phyloP scores from a whole-genome alignment of 2,329 filamentous ascomycete genomes.

The Fusarium coicis region DNA sequence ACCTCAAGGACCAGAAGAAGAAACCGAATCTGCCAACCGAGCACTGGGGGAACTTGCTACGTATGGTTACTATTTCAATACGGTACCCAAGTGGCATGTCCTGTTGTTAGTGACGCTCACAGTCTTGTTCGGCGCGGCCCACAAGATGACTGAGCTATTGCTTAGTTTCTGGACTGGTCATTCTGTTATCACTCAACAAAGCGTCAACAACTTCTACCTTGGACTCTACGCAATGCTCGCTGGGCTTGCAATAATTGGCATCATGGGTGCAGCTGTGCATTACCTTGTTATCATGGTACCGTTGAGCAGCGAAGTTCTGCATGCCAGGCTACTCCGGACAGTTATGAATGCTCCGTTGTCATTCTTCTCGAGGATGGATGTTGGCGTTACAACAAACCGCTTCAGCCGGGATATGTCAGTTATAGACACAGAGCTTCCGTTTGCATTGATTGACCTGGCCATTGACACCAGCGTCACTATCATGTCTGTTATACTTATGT shows the following conservation, averaged over 20 bases:
- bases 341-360: constrained; percentile 46
- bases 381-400: constrained; percentile 50
- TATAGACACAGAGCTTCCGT: constrained; percentile 49
- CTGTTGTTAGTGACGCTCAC: background rate
- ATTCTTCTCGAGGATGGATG: constrained; percentile 52
- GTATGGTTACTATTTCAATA: constrained; percentile 14
- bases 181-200: constrained; percentile 3
- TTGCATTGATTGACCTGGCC: constrained; percentile 40
- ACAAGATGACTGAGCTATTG: constrained; percentile 28
- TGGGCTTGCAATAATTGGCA: constrained; percentile 4
- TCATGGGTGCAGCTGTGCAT: background rate
- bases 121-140: constrained; percentile 9
- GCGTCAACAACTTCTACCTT: constrained; percentile 23
- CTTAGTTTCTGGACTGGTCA: constrained; percentile 28
- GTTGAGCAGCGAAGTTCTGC: constrained; percentile 14
- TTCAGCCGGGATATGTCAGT: constrained; percentile 54
- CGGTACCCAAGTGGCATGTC: constrained; percentile 10
- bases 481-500: constrained; percentile 23
- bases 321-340: constrained; percentile 15
- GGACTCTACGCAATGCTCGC: constrained; percentile 26
- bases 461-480: constrained; percentile 4
- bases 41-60: constrained; percentile 11
- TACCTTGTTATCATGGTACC: constrained; percentile 10
- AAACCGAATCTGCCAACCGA: background rate
- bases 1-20: background rate